Evolutionary conservation across 306 rosid species (phyloP), one percentile per base, ranked within the genome.

Genomic region (Acacia crassicarpa): DNA sequence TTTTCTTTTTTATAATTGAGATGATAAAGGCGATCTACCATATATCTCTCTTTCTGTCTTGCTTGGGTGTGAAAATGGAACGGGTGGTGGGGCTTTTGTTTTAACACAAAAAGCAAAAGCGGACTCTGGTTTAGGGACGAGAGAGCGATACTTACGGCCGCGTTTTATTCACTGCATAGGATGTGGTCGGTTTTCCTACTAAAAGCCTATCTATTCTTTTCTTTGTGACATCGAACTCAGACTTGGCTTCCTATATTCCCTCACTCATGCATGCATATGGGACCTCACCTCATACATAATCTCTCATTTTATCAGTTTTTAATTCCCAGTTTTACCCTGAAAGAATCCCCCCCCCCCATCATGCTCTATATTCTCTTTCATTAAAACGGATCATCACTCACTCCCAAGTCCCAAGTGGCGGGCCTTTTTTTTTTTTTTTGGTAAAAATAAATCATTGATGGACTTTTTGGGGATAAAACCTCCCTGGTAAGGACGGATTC

Each of bases 251-350:
- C 67, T 23, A n/a, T 56, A 53, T 49, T 74, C 76, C 65, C 61
- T 23, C 66, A 23, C 77, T 66, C 33, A 30, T 14, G 38, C 68
- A 63, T 5, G n/a, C 27, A 72, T 25, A 30, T 30, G 67, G 71
- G 70, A 74, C 54, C 2, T 71, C 45, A 74, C 54, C 2, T 71
- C 45, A 32, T 72, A 9, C 3, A 11, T 6, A 66, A 66, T 61
- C 78, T 77, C 74, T 72, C 82, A 40, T 63, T 72, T 71, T 46
- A 46, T 46, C 51, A 46, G 14, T 2, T 30, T 46, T 12, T 77
- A 71, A 78, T 77, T 83, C 80, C 75, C 59, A 9, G 75, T 49
- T 83, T 59, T 72, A 49, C 79, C 68, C 67, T 38, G 49, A 75
- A 54, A 35, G 72, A 68, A 76, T 33, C 77, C 33, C 56, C 23